Percentiles rank a stretch among this genome's conserved stretches.
Evolutionary conservation across 1,284 basidiomycete genomes (phyloP).

Genomic region (Ustilago hordei): DNA sequence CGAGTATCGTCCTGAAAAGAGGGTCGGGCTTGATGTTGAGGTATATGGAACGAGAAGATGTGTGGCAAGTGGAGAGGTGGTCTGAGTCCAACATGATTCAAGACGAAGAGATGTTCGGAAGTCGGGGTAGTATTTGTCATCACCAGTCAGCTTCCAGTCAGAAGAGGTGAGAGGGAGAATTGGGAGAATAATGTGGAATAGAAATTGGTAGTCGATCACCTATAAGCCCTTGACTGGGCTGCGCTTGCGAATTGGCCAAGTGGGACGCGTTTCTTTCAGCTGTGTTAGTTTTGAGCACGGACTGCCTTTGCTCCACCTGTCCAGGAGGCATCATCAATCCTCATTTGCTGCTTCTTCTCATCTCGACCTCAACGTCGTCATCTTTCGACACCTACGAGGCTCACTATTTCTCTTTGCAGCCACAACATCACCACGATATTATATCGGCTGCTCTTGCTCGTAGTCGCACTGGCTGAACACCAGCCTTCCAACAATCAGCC

Average conservation of each 20-base stretch:
- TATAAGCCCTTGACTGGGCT: not conserved
- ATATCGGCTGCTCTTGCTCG: no score
- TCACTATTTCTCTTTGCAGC: not conserved
- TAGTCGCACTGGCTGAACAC: not conserved
- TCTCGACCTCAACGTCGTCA: not conserved
- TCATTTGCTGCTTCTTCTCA: not conserved
- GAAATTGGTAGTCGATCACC: constrained; percentile 26
- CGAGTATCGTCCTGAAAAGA: not conserved
- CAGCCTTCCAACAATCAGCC: not conserved
- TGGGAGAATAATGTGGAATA: not conserved
- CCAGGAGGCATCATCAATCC: constrained; percentile 13
- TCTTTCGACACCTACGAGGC: not conserved
- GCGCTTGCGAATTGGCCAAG: constrained; percentile 25
- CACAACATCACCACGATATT: not conserved
- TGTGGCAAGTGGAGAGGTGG: constrained; percentile 6
- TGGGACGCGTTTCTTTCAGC: constrained; percentile 1
- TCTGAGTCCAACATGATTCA: not conserved
- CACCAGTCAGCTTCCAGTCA: constrained; percentile 13
- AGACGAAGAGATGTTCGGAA: constrained; percentile 5
- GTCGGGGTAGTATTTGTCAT: constrained; percentile 29
- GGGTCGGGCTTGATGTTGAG: not conserved
- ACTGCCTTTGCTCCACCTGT: not conserved
- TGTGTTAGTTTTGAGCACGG: constrained; percentile 10
- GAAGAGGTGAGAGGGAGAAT: not conserved
- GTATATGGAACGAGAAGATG: not conserved